Evolutionary conservation across 306 rosid species (phyloP), one percentile per base, ranked within the genome.

Genomic region (Malus sieversii): DNA sequence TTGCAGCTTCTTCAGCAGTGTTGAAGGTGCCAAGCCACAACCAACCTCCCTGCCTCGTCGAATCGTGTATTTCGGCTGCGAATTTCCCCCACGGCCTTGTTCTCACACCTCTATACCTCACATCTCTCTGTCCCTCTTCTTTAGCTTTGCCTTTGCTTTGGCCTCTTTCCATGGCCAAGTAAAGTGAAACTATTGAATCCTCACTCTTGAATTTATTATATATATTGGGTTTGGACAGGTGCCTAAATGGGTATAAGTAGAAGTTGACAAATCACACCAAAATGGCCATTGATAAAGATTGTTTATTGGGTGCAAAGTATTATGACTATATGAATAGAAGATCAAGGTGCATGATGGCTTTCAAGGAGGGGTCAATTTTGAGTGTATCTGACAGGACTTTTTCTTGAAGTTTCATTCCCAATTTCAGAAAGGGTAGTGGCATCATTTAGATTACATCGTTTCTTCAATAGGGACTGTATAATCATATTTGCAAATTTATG

Each of bases 21-120:
- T 70, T 74, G 51, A 85, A 91, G 8, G 96, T 91, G 2, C 96
- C 96, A 8, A 89, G 92, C 95, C 97, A 91, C 64, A 91, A 29
- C 18, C 97, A 71, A 18, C 82, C 85, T 1, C 90, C 91, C 4
- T 83, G 83, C 51, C 79, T 18, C 0, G 71, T 68, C 16, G 77
- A 81, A 71, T 85, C 88, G 0, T 85, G 81, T n/a, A 79, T 85
- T 72, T 85, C 88, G 6, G 85, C 84, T 4, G 85, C 88, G 2
- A 65, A 84, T 20, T 81, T 84, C 40, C 88, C 85, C 85, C 81
- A 79, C 1, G 85, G 83, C 27, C 85, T 67, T 44, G 70, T 64
- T 59, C 88, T 71, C 3, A 85, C 88, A 27, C 88, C 86, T 46
- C 84, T 61, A 76, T 82, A 85, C 59, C 65, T 75, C 1, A 66